phyloP scores from a whole-genome alignment of 768 basidiomycete genomes.

The Leccinum olivaceopallidum region DNA sequence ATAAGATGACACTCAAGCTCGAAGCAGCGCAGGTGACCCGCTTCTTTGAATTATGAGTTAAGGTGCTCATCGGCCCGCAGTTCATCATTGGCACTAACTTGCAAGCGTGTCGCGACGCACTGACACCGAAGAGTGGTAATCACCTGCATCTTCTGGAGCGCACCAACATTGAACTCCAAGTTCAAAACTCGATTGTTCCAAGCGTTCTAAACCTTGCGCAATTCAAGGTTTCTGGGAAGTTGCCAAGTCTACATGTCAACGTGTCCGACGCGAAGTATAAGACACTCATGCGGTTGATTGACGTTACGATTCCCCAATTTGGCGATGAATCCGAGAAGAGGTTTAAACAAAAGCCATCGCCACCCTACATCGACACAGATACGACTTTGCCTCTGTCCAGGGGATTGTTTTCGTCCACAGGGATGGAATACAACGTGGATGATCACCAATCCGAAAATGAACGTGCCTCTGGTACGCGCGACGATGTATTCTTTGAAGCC shows the following conservation, averaged over 20 bases:
- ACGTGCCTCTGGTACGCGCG: conserved; percentile 40
- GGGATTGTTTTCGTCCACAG: conserved; percentile 52
- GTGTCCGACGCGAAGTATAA: conserved; percentile 91
- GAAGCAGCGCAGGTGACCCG: conserved; percentile 83
- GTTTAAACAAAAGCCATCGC: conserved; percentile 18
- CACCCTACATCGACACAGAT: conserved; percentile 25
- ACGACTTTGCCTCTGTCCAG: conserved; percentile 52
- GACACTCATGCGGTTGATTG: conserved; percentile 87
- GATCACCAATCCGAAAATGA: conserved; percentile 51
- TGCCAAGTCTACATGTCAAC: conserved; percentile 88
- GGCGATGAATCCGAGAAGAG: conserved; percentile 43
- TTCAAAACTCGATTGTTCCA: conserved; percentile 92
- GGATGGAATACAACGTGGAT: conserved; percentile 70
- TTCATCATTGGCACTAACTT: conserved; percentile 88
- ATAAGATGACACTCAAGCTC: conserved; percentile 79
- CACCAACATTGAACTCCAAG: conserved; percentile 83
- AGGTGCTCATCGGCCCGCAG: conserved; percentile 40
- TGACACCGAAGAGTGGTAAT: conserved; percentile 55
- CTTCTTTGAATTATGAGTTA: neutral
- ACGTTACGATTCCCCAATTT: conserved; percentile 86
- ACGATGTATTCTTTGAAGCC: conserved; percentile 73
- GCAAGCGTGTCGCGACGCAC: conserved; percentile 76
- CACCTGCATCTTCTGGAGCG: conserved; percentile 88
- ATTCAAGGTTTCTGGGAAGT: conserved; percentile 87
- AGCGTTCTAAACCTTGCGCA: conserved; percentile 77